A percentile compares a stretch with the other conserved stretches of the same genome.
These are phyloP conservation scores for Ophiostoma piceae DNA, from an alignment of 2,329 filamentous ascomycete species.

Conservation along the genomic window DNA sequence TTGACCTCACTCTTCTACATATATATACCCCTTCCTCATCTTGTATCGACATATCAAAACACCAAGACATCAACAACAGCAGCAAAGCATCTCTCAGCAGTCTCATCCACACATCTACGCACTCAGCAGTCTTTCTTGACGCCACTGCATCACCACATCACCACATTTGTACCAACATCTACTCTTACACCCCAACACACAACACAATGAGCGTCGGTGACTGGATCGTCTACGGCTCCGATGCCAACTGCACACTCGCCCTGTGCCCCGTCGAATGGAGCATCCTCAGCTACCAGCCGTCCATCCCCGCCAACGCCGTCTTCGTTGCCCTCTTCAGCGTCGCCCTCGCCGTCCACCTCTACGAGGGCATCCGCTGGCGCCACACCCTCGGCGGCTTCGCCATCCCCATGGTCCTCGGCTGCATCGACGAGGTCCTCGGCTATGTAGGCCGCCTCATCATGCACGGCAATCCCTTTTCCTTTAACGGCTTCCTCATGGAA, in stretches of 20 bases:
- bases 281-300: slow-evolving; percentile 45
- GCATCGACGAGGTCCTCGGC: slow-evolving; percentile 54
- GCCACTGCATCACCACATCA: background rate
- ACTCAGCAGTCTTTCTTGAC: too few relatives aligned
- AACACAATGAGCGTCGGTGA: slow-evolving; percentile 15
- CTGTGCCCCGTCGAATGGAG: slow-evolving; percentile 43
- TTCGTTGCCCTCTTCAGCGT: slow-evolving; percentile 44
- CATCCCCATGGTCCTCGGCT: slow-evolving; percentile 51
- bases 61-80: background rate
- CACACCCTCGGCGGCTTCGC: slow-evolving; percentile 43
- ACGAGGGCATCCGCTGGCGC: slow-evolving; percentile 44
- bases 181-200: background rate
- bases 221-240: slow-evolving; percentile 40
- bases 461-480: slow-evolving; percentile 53
- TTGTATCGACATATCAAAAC: background rate
- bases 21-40: background rate
- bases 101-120: background rate
- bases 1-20: background rate
- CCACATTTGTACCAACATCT: too few relatives aligned
- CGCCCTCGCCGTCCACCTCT: slow-evolving; percentile 43
- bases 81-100: background rate
- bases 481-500: slow-evolving; percentile 60
- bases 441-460: slow-evolving; percentile 57
- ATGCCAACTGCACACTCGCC: slow-evolving; percentile 47
- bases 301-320: slow-evolving; percentile 38